phyloP scores from a whole-genome alignment of 495 filamentous ascomycete genomes.

The Podospora anserina region DNA sequence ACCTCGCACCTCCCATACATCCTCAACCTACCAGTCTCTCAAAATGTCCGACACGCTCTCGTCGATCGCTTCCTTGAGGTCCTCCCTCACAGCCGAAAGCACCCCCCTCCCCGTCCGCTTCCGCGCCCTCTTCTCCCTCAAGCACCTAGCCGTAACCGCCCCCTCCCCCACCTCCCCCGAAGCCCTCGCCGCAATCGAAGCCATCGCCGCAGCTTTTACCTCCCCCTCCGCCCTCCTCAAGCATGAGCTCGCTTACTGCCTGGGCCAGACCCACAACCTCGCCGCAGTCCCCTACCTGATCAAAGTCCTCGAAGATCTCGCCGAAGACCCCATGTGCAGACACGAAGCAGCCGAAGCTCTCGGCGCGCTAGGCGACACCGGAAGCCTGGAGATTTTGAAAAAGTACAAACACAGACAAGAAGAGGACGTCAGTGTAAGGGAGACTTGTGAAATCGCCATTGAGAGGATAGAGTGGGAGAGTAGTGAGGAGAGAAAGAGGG shows the following conservation, averaged over 20 bases:
- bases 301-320: slow-evolving; percentile 68
- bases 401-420: slow-evolving; percentile 64
- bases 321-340: slow-evolving; percentile 90
- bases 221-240: slow-evolving; percentile 85
- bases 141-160: slow-evolving; percentile 75
- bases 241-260: slow-evolving; percentile 95
- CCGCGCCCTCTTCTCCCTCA: slow-evolving; percentile 95
- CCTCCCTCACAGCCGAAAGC: slow-evolving; percentile 71
- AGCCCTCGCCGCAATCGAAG: slow-evolving; percentile 76
- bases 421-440: slow-evolving; percentile 75
- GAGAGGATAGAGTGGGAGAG: slow-evolving; percentile 92
- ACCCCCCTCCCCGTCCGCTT: slow-evolving; percentile 85
- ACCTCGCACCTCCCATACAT: too few relatives aligned
- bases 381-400: slow-evolving; percentile 68
- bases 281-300: slow-evolving; percentile 72
- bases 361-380: slow-evolving; percentile 74
- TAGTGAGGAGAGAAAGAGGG: slow-evolving; percentile 62
- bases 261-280: slow-evolving; percentile 79
- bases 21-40: neutral
- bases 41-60: slow-evolving; percentile 4
- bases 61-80: slow-evolving; percentile 61
- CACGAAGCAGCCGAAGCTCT: slow-evolving; percentile 97
- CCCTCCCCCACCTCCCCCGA: slow-evolving; percentile 38
- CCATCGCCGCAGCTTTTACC: slow-evolving; percentile 83
- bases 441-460: slow-evolving; percentile 97